Conservation (phyloP, 73 alveolate genomes). For the Tetrahymena elliotti region DNA sequence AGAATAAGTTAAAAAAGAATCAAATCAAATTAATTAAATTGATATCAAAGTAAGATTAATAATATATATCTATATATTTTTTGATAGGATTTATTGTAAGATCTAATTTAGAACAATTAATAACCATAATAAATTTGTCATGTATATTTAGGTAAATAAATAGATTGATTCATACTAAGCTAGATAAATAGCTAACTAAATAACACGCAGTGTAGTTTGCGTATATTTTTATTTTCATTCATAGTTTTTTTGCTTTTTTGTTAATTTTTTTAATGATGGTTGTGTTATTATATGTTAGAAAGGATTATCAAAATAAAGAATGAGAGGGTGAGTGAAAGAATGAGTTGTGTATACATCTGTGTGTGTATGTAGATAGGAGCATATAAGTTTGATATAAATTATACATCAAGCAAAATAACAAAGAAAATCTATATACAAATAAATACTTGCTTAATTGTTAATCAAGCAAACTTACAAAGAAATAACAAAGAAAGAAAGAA, state of each 20-base stretch:
- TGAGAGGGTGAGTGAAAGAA: too few relatives aligned
- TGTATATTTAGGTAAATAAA: neutral
- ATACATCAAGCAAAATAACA: neutral
- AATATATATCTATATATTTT: neutral
- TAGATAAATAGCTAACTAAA: neutral
- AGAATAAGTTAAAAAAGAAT: neutral
- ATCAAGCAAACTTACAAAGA: neutral
- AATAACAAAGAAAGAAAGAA: neutral
- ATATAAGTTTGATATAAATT: neutral
- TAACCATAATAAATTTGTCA: neutral
- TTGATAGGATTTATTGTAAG: neutral
- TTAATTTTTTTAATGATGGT: too few relatives aligned
- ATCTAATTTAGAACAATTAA: neutral
- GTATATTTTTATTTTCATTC: neutral
- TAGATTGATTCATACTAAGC: neutral
- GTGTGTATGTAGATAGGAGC: neutral
- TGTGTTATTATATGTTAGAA: neutral
- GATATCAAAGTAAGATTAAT: neutral
- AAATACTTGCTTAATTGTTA: neutral
- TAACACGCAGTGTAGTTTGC: too few relatives aligned
- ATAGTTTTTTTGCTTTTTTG: too few relatives aligned
- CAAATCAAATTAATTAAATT: neutral
- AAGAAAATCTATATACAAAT: neutral
- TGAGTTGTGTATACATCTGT: too few relatives aligned
- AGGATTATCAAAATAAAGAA: neutral